Conservation (phyloP, 164 flowering plant genomes). For the Santalum album region DNA sequence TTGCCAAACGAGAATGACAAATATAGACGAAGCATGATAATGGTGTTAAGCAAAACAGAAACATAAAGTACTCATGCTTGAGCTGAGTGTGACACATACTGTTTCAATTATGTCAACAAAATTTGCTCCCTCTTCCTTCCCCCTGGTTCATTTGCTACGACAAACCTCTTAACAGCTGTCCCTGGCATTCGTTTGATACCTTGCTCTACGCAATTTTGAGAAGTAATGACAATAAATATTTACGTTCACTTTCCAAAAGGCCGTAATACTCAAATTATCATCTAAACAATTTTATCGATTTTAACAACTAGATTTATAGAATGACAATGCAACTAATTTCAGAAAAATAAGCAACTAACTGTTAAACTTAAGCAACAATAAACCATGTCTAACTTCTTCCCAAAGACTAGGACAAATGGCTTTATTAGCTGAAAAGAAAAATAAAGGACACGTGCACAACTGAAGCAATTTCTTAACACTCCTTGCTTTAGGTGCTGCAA, state of each 20-base stretch:
- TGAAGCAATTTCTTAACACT: no score
- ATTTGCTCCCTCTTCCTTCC: conserved; percentile 93
- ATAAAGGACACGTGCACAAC: no score
- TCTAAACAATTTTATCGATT: conserved; percentile 15
- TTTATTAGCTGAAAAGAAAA: no score
- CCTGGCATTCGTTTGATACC: conserved; percentile 94
- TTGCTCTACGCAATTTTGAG: conserved; percentile 50
- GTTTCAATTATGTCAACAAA: no score
- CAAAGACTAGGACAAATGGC: no score
- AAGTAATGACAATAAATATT: conserved; percentile 11
- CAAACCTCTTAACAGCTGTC: conserved; percentile 92
- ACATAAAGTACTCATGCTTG: conserved; percentile 58
- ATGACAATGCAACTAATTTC: conserved; percentile 76
- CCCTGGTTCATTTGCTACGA: conserved; percentile 85
- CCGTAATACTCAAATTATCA: neutral
- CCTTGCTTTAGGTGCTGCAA: no score
- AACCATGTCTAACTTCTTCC: no score
- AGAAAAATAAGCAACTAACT: no score
- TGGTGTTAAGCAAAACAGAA: neutral
- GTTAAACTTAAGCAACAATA: no score
- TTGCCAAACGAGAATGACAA: no score
- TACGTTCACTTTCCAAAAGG: neutral
- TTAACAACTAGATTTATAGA: conserved; percentile 87
- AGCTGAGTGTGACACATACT: conserved; percentile 91
- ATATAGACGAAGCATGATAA: neutral